These are phyloP conservation scores for Kwoniella bestiolae DNA, from an alignment of 768 basidiomycete species.

Conservation along the genomic window DNA sequence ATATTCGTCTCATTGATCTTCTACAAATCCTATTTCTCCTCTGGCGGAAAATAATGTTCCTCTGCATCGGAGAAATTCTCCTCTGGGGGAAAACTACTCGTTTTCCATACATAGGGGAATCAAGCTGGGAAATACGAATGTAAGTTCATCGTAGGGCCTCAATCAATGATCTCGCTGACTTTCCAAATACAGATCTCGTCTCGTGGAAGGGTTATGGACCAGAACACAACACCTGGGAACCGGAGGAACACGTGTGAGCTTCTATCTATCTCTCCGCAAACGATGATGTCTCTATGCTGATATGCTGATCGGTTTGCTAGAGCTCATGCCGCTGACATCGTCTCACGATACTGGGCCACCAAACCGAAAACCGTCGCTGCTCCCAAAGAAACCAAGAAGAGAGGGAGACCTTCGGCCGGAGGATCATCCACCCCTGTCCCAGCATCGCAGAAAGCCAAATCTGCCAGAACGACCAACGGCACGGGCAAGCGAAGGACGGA, in stretches of 20 bases:
- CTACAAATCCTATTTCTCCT: too few relatives aligned
- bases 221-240: constrained; percentile 55
- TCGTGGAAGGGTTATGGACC: constrained; percentile 56
- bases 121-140: constrained; percentile 28
- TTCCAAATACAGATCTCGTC: constrained; percentile 40
- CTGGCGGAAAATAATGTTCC: too few relatives aligned
- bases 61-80: too few relatives aligned
- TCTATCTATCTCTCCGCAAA: not conserved
- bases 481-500: not conserved
- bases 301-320: not conserved
- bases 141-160: constrained; percentile 37
- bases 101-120: not conserved
- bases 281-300: too few relatives aligned
- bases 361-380: constrained; percentile 32
- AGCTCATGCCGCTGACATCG: constrained; percentile 41
- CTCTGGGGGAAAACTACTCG: too few relatives aligned
- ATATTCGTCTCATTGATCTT: too few relatives aligned
- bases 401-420: constrained; percentile 15
- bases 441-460: constrained; percentile 26
- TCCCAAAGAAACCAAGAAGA: constrained; percentile 17
- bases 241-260: constrained; percentile 53
- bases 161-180: not conserved
- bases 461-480: constrained; percentile 19
- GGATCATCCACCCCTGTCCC: constrained; percentile 20
- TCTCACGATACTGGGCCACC: constrained; percentile 46